A percentile compares a stretch with the other conserved stretches of the same genome.
Evolutionary conservation across 1,284 basidiomycete species (phyloP).

Genomic region (Ustilago hordei): DNA sequence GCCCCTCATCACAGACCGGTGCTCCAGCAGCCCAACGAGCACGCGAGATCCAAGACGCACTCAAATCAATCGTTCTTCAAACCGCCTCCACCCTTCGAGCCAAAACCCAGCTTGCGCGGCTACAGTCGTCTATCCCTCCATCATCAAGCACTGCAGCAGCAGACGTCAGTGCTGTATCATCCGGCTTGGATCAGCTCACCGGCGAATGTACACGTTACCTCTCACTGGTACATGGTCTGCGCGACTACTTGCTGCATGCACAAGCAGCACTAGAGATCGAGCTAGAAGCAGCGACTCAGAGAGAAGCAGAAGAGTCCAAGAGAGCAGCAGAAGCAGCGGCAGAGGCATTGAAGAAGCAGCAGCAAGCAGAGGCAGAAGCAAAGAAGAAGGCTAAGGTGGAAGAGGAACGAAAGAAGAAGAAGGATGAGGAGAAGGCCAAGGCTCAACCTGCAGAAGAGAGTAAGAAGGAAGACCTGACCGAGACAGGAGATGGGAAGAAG

Average conservation of each 20-base stretch:
- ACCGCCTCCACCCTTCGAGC: conserved; percentile 47
- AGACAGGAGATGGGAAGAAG: background rate
- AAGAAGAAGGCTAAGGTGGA: conserved; percentile 1
- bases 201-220: conserved; percentile 44
- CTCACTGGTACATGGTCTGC: conserved; percentile 37
- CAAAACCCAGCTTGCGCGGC: conserved; percentile 36
- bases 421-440: conserved; percentile 5
- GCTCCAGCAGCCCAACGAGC: conserved; percentile 29
- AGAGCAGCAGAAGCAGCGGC: conserved; percentile 33
- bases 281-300: conserved; percentile 41
- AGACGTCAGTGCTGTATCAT: conserved; percentile 16
- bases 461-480: background rate
- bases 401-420: background rate
- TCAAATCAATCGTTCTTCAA: conserved; percentile 47
- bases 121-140: conserved; percentile 13
- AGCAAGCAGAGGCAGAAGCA: conserved; percentile 20
- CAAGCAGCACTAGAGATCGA: conserved; percentile 50
- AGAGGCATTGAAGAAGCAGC: conserved; percentile 29
- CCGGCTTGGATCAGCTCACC: conserved; percentile 33
- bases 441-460: background rate
- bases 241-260: conserved; percentile 47
- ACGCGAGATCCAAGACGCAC: conserved; percentile 36
- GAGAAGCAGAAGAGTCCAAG: conserved; percentile 41
- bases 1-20: conserved; percentile 3
- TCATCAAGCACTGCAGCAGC: conserved; percentile 21